A percentile compares a stretch with the other conserved stretches of the same genome.
These are phyloP conservation scores for Capsella bursapastoris DNA, from an alignment of 345 rosid genomes.

Conservation along the genomic window DNA sequence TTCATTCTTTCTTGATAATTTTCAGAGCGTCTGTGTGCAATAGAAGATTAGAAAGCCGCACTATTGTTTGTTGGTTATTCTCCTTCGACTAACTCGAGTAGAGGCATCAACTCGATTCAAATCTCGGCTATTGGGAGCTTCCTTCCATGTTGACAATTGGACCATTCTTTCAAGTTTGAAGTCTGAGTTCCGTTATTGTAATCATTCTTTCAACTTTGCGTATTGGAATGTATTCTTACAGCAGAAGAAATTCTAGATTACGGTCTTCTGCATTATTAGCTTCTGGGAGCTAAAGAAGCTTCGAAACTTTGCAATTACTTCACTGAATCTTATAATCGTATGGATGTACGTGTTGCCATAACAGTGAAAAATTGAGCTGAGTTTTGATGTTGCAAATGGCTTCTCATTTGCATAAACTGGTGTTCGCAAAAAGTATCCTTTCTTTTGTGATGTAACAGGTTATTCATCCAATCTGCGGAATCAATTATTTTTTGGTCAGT, in stretches of 20 bases:
- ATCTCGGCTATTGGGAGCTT: conserved; percentile 30
- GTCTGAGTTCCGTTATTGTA: conserved; percentile 40
- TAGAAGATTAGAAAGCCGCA: conserved; percentile 53
- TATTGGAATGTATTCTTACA: conserved; percentile 38
- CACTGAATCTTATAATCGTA: conserved; percentile 7
- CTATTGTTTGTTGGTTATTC: conserved; percentile 21
- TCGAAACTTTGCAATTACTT: conserved; percentile 25
- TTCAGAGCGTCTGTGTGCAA: conserved; percentile 80
- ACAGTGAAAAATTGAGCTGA: neutral
- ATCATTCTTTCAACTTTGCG: conserved; percentile 45
- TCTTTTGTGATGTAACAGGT: neutral
- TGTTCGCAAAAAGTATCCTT: neutral
- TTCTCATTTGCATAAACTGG: neutral
- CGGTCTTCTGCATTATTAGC: conserved; percentile 33
- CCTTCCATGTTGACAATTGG: conserved; percentile 35
- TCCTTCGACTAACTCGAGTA: conserved; percentile 37
- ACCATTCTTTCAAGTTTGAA: conserved; percentile 41
- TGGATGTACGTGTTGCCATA: neutral
- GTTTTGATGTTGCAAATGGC: conserved; percentile 16
- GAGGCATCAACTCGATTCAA: conserved; percentile 19
- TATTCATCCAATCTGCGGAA: neutral
- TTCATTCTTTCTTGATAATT: conserved; percentile 30
- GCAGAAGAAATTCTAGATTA: conserved; percentile 37
- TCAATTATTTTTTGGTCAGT: neutral
- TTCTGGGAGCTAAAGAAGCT: conserved; percentile 34